Base-by-base conservation (phyloP, 2,329 filamentous ascomycete species). In the Aureobasidium lini region DNA sequence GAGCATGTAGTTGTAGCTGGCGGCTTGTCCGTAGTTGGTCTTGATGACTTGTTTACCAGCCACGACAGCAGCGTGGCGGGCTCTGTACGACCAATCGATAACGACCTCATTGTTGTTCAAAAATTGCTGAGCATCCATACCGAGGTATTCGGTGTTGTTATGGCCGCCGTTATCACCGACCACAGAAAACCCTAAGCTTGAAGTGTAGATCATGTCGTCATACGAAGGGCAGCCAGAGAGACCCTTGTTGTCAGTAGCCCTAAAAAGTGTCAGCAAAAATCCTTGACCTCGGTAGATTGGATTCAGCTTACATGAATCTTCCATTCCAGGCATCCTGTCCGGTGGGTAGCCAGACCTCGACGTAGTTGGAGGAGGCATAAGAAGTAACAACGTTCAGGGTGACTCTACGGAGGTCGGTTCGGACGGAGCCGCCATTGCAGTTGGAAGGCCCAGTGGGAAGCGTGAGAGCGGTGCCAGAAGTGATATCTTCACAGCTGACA, bases 1-100 rank as follows among this genome's bases (percentile, higher is more conserved):
- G 1, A 79, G 65, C 62, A 78, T 84, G 68, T 85, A 85, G 11
- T 76, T 77, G 53, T 76, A 78, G 11, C 70, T 67, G 48, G 70
- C 68, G 6, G 67, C 62, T 46, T 71, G 62, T 15, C 66, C 67
- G 60, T 77, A 77, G 67, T 76, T 77, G 28, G 64, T 62, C 42
- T 67, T 65, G 42, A 69, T 65, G 31, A 72, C 62, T 47, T 67
- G 64, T 60, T 73, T 72, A 57, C 68, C 70, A 32, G 67, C 63
- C 52, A 67, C 64, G 16, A 69, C 67, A 47, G 68, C 65, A 52
- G 64, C 64, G 63, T 72, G 70, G 43, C 69, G 65, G 32, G 68
- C 65, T 56, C 69, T 67, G 62, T 68, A 70, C 15, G 63, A 64
- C 68, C 68, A 71, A 60, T 71, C 69, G 10, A 70, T 61, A 37